phyloP scores from a whole-genome alignment of 768 basidiomycete species.

The Austroboletus festivus region DNA sequence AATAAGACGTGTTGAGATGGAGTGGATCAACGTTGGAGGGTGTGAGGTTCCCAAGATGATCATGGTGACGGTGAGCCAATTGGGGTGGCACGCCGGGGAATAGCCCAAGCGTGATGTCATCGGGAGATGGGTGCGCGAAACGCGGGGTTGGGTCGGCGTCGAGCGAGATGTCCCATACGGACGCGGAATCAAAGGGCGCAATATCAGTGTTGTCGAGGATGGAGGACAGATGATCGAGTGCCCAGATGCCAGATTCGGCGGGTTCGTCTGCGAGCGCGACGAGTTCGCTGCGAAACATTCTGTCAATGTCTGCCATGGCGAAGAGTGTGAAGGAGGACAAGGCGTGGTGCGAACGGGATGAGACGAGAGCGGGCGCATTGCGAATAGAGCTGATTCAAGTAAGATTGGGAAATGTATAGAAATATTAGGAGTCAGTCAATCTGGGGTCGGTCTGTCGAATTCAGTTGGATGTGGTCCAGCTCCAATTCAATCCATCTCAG shows the following conservation, averaged over 20 bases:
- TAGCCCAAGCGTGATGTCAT: slow-evolving; percentile 3
- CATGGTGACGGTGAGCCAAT: neutral
- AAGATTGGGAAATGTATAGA: slow-evolving; percentile 10
- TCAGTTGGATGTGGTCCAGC: too few relatives aligned
- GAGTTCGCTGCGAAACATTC: slow-evolving; percentile 22
- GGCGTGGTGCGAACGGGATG: slow-evolving; percentile 13
- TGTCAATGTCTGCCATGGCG: slow-evolving; percentile 24
- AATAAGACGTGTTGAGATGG: too few relatives aligned
- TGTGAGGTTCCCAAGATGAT: too few relatives aligned
- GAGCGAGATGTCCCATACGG: slow-evolving; percentile 6
- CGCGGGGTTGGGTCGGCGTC: neutral
- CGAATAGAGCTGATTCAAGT: neutral
- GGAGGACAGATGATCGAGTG: neutral
- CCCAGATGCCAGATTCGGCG: slow-evolving; percentile 7
- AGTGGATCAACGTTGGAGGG: too few relatives aligned
- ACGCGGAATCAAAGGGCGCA: neutral
- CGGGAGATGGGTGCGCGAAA: neutral
- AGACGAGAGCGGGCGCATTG: slow-evolving; percentile 16
- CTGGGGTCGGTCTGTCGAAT: neutral
- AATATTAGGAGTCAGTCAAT: neutral
- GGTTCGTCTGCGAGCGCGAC: slow-evolving; percentile 9
- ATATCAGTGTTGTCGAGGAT: too few relatives aligned
- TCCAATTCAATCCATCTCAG: neutral
- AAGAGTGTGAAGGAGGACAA: neutral
- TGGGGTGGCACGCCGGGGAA: slow-evolving; percentile 5